Evolutionary conservation across 805 yeast species (phyloP), one percentile per base, ranked within the genome.

Genomic region (Scheffersomyces coipomensis): DNA sequence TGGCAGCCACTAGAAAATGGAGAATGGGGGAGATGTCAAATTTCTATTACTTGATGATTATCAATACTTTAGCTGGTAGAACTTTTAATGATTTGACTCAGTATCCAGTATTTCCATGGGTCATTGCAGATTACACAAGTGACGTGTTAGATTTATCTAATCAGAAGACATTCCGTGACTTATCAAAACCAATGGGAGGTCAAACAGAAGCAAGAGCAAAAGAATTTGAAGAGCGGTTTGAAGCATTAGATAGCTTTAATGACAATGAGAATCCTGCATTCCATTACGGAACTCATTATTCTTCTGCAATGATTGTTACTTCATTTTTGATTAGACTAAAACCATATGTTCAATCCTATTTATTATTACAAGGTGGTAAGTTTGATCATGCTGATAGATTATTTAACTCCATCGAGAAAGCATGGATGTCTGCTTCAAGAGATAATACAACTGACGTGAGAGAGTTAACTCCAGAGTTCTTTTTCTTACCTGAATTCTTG

Each of bases 101-200:
- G 46, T 88, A 88, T 53, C 96, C 96, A 0, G 84, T 89, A 1
- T 89, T 88, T 49, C 97, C 97, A 0, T 88, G 95, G 95, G 88
- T 88, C 0, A 75, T 88, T 43, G 82, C 93, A 0, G 96, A 88
- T 55, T 88, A 88, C 53, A 71, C 77, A 1, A 85, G 93, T 50
- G 80, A 79, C 2, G 75, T 64, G 10, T 62, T 88, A n/a, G 89
- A 88, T 55, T 63, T 89, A 31, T 55, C 62, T 3, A 67, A 87
- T 49, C 82, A 86, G 0, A 63, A 68, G 7, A 64, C 83, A 0
- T 88, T 74, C 53, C 67, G 97, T 47, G 95, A 88, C 54, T 64
- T 88, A 18, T 74, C 87, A 0, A 87, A 85, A 51, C 96, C 96
- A 1, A 89, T 88, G 96, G 97, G 97, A 1, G 95, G 90, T 0